These are phyloP conservation scores for Rehmannia glutinosa DNA, from an alignment of 257 asterid species.

Conservation along the genomic window DNA sequence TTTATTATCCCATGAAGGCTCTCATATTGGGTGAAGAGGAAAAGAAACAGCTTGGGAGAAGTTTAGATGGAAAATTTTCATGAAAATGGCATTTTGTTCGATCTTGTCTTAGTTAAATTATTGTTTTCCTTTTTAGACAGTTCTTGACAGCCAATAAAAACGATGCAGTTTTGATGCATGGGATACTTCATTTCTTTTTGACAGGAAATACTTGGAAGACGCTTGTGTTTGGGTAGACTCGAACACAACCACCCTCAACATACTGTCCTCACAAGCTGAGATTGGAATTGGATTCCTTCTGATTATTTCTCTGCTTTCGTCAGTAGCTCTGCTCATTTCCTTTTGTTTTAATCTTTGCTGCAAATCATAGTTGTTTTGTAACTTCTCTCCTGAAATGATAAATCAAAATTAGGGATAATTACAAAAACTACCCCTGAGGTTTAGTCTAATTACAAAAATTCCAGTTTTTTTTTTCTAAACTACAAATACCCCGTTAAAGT, in stretches of 20 bases:
- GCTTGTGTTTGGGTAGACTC: slow-evolving; percentile 89
- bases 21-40: background rate
- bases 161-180: no score
- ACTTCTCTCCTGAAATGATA: background rate
- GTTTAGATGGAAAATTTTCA: background rate
- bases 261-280: slow-evolving; percentile 79
- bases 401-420: no score
- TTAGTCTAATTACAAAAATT: no score
- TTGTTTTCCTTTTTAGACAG: background rate
- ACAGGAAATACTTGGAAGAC: slow-evolving; percentile 86
- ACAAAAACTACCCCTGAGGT: no score
- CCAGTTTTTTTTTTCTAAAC: no score
- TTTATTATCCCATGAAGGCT: background rate
- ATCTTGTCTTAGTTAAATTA: background rate
- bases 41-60: background rate
- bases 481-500: no score
- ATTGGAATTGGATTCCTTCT: slow-evolving; percentile 75
- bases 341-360: background rate
- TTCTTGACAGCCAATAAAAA: background rate
- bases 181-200: no score
- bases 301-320: slow-evolving; percentile 68
- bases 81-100: background rate
- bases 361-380: background rate
- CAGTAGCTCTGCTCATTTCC: slow-evolving; percentile 29
- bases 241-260: slow-evolving; percentile 59